These are phyloP conservation scores for Epichloe bromicola DNA, from an alignment of 2,329 filamentous ascomycete species.

Conservation along the genomic window DNA sequence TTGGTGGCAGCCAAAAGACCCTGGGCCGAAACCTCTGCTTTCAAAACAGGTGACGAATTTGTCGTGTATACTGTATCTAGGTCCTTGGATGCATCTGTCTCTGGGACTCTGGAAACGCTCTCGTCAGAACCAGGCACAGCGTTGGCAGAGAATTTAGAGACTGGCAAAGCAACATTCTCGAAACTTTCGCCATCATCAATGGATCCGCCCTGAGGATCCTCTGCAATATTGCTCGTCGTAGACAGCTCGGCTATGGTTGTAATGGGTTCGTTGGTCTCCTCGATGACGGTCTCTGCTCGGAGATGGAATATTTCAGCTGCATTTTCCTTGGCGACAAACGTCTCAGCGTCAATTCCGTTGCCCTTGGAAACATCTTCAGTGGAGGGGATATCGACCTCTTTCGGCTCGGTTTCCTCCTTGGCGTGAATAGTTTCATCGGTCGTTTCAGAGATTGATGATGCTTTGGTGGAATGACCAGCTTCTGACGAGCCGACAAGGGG, in stretches of 20 bases:
- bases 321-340: background rate
- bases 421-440: slow-evolving; percentile 45
- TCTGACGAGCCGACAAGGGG: slow-evolving; percentile 41
- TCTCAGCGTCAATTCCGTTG: background rate
- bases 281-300: background rate
- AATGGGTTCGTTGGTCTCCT: background rate
- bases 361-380: background rate
- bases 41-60: slow-evolving; percentile 8
- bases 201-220: background rate
- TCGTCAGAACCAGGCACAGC: slow-evolving; percentile 8
- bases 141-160: slow-evolving; percentile 10
- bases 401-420: slow-evolving; percentile 14
- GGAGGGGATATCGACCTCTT: slow-evolving; percentile 4
- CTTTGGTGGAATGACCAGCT: slow-evolving; percentile 45
- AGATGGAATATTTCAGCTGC: background rate
- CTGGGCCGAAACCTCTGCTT: slow-evolving; percentile 17
- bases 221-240: background rate
- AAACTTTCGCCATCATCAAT: slow-evolving; percentile 6
- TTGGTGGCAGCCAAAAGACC: slow-evolving; percentile 13
- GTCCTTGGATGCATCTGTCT: background rate
- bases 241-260: background rate
- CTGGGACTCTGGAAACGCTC: background rate
- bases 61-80: slow-evolving; percentile 5
- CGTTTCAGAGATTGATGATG: slow-evolving; percentile 50
- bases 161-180: slow-evolving; percentile 6